Percentiles rank a stretch among this genome's conserved stretches.
Evolutionary conservation across 2,329 filamentous ascomycete species (phyloP).

Genomic region (Exophiala aquamarina): DNA sequence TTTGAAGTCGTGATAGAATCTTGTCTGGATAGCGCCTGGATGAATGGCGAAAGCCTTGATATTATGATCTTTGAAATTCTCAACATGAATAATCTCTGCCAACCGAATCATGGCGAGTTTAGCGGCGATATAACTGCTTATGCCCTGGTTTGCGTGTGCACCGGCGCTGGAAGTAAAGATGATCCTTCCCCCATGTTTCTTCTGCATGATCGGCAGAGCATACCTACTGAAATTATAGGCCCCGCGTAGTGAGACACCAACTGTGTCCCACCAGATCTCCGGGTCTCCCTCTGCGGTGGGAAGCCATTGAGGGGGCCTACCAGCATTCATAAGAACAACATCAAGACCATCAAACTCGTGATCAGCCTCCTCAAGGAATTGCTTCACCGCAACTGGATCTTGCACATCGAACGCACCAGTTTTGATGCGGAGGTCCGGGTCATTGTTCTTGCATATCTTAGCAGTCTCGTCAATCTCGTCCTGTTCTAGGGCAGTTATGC

Average conservation of each 20-base stretch:
- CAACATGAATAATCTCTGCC: slow-evolving; percentile 21
- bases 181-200: slow-evolving; percentile 19
- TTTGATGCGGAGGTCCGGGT: slow-evolving; percentile 13
- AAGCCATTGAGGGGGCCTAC: slow-evolving; percentile 27
- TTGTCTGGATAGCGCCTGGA: slow-evolving; percentile 22
- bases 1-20: slow-evolving; percentile 25
- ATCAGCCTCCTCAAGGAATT: slow-evolving; percentile 36
- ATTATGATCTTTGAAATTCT: slow-evolving; percentile 21
- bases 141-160: slow-evolving; percentile 20
- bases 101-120: slow-evolving; percentile 25
- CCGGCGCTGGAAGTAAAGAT: slow-evolving; percentile 25
- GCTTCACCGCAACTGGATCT: slow-evolving; percentile 37
- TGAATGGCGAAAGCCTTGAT: slow-evolving; percentile 25
- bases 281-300: slow-evolving; percentile 21
- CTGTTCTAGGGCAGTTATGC: slow-evolving; percentile 20
- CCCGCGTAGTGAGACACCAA: slow-evolving; percentile 22
- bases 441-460: slow-evolving; percentile 18
- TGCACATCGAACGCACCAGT: slow-evolving; percentile 36
- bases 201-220: slow-evolving; percentile 21
- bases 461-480: slow-evolving; percentile 22
- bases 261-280: slow-evolving; percentile 23
- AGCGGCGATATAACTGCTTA: slow-evolving; percentile 22
- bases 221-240: slow-evolving; percentile 24
- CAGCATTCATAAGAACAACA: slow-evolving; percentile 46
- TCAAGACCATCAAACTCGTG: slow-evolving; percentile 46